Evolutionary conservation across 768 basidiomycete genomes (phyloP), one percentile per base, ranked within the genome.

Genomic region (Ephemerocybe angulata): DNA sequence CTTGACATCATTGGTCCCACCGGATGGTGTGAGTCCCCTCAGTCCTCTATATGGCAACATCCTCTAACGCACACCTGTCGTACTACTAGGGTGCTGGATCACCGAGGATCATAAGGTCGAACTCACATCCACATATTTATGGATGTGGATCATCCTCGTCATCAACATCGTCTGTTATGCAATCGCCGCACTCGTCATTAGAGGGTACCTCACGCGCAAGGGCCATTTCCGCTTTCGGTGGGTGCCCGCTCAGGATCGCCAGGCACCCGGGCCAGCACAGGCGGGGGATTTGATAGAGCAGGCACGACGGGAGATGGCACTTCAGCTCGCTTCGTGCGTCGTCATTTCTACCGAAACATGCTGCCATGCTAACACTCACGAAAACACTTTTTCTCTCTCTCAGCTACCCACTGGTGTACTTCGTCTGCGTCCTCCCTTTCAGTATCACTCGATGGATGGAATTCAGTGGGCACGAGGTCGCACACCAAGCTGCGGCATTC

Each of bases 401-500:
- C n/a, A 57, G 56, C 21, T 57, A 57, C 44, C 56, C 56, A 13
- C 17, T 53, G 17, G 56, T 57, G 12, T 57, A 57, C 37, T 37
- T 57, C 28, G 24, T 53, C 15, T 57, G 51, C 42, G 31, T 57
- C n/a, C 5, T 33, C 19, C 56, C 56, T 1, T 51, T 44, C 33
- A 37, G 31, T 30, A 27, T 57, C 19, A 22, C 43, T 6, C 40
- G 51, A 6, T 52, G 51, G 50, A 27, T 57, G 15, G 2, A 4
- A 8, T 57, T 52, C 51, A n/a, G n/a, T 1, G 42, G 35, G 2
- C 21, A 38, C 43, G 3, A 7, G 2, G 55, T 57, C 37, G 37
- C 55, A 11, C 28, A 46, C 43, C 8, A 52, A 24, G 22, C 46
- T 22, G 19, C 40, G 2, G 29, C 51, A 22, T 38, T 52, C 44